Conservation (phyloP, 768 basidiomycete species). For the Panus rudis region DNA sequence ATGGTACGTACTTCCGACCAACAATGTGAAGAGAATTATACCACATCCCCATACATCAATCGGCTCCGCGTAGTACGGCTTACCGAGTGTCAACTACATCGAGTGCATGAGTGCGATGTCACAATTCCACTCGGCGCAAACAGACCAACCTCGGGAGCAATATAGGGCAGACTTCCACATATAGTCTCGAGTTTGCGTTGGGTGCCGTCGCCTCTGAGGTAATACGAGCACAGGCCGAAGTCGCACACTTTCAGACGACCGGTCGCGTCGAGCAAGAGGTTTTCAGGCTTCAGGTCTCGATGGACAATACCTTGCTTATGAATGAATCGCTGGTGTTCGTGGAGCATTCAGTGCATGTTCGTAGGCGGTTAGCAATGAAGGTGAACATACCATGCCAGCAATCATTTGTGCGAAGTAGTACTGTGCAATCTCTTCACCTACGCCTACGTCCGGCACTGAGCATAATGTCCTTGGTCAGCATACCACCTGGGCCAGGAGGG, state of each 20-base stretch:
- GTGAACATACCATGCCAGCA: constrained; percentile 62
- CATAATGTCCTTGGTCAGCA: not conserved
- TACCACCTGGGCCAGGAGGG: not conserved
- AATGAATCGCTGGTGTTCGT: constrained; percentile 57
- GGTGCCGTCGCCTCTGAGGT: constrained; percentile 74
- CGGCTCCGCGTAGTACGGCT: constrained; percentile 82
- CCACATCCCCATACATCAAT: constrained; percentile 96
- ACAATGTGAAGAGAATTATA: constrained; percentile 85
- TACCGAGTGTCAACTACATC: constrained; percentile 44
- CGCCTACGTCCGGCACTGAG: constrained; percentile 88
- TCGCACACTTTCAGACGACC: constrained; percentile 91
- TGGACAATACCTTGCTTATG: constrained; percentile 90
- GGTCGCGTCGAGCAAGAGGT: constrained; percentile 75
- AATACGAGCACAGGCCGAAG: constrained; percentile 91
- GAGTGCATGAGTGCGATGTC: too few relatives aligned
- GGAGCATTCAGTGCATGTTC: not conserved
- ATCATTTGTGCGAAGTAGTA: constrained; percentile 84
- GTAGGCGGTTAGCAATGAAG: not conserved
- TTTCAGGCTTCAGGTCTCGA: constrained; percentile 96
- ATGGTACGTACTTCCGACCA: constrained; percentile 72
- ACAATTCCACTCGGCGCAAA: not conserved
- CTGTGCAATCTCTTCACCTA: constrained; percentile 83
- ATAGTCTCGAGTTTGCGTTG: constrained; percentile 70
- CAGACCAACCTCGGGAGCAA: constrained; percentile 78
- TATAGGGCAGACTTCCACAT: constrained; percentile 91